Percentiles rank a stretch among this genome's conserved stretches.
These are phyloP conservation scores for Phascolomyces articulosus DNA, from an alignment of 371 early-diverging fungal genomes.

Conservation along the genomic window DNA sequence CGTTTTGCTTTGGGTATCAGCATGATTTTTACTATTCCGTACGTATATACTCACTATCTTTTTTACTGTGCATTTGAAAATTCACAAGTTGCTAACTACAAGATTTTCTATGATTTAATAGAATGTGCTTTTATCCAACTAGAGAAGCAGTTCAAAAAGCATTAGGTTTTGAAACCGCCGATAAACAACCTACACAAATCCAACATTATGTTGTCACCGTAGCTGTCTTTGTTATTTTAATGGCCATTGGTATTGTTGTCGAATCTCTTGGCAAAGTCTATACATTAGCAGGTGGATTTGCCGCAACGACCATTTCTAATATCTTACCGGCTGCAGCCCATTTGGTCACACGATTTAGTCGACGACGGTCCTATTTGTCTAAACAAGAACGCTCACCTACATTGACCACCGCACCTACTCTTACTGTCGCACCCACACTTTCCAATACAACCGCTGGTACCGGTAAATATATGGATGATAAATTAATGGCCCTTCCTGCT, in stretches of 20 bases:
- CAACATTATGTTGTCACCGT: constrained; percentile 44
- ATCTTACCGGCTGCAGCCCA: constrained; percentile 46
- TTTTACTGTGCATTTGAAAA: background rate
- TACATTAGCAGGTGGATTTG: constrained; percentile 49
- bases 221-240: constrained; percentile 31
- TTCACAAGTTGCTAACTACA: too few species aligned
- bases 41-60: constrained; percentile 23
- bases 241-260: constrained; percentile 34
- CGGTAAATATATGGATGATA: constrained; percentile 10
- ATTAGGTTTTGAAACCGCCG: constrained; percentile 39
- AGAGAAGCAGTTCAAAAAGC: constrained; percentile 46
- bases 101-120: constrained; percentile 2
- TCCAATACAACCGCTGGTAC: background rate
- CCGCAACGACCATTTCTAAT: constrained; percentile 47
- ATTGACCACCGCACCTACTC: constrained; percentile 18
- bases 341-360: constrained; percentile 25
- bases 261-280: constrained; percentile 45
- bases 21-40: constrained; percentile 58
- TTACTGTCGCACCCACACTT: constrained; percentile 17
- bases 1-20: constrained; percentile 53
- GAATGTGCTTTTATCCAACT: constrained; percentile 49
- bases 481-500: background rate
- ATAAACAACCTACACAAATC: constrained; percentile 26
- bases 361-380: background rate
- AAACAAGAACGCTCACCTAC: constrained; percentile 2